Evolutionary conservation across 1,139 yeast species (phyloP).

Genomic region (Eremothecium sinecaudum): DNA sequence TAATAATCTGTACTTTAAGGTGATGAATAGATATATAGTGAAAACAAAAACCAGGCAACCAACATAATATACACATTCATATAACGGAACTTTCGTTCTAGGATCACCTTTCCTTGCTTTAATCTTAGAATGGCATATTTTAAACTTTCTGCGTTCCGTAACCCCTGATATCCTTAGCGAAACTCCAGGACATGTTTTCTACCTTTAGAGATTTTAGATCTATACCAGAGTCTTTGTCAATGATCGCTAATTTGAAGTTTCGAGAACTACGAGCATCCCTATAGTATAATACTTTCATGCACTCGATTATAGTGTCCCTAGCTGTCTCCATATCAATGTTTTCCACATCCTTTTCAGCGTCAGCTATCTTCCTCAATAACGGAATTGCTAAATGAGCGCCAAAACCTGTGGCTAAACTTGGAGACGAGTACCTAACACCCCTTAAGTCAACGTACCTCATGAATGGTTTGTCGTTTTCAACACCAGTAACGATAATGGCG

Average conservation of each 20-base stretch:
- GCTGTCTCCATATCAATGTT: slow-evolving; percentile 70
- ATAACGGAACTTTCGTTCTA: neutral
- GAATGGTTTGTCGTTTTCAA: slow-evolving; percentile 63
- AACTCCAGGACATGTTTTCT: slow-evolving; percentile 75
- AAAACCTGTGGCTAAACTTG: slow-evolving; percentile 91
- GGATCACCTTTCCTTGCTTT: too few species aligned
- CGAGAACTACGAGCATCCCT: slow-evolving; percentile 94
- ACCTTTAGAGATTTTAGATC: slow-evolving; percentile 60
- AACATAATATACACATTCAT: slow-evolving; percentile 1
- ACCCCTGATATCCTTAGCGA: slow-evolving; percentile 81
- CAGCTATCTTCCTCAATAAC: slow-evolving; percentile 73
- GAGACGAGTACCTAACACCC: slow-evolving; percentile 85
- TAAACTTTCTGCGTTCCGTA: slow-evolving; percentile 62
- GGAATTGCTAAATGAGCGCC: slow-evolving; percentile 95
- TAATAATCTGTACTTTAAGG: too few species aligned
- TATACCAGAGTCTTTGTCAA: slow-evolving; percentile 52
- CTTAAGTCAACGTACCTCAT: slow-evolving; percentile 80
- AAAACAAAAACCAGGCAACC: too few species aligned
- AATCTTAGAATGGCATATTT: too few species aligned
- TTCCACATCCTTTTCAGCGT: slow-evolving; percentile 60
- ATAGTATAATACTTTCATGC: slow-evolving; percentile 91
- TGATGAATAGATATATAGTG: too few species aligned
- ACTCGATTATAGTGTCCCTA: slow-evolving; percentile 59
- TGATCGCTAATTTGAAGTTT: slow-evolving; percentile 73
- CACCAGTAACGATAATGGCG: slow-evolving; percentile 84